phyloP scores from a whole-genome alignment of 441 rosid genomes.

The Geranium incanum region DNA sequence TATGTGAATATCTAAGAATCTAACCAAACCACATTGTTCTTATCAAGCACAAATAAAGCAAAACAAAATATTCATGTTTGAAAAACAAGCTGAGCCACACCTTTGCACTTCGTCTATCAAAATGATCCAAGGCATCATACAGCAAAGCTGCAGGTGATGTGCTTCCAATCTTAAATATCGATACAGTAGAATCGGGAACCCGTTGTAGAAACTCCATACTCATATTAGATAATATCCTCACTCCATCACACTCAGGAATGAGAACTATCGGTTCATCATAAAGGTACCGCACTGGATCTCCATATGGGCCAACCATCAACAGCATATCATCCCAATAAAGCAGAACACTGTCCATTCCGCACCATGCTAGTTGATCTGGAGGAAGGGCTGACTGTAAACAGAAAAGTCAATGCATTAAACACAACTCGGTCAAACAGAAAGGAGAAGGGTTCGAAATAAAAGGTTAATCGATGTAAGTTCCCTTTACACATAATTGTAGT shows the following conservation, averaged over 20 bases:
- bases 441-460: too few relatives aligned
- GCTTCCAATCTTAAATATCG: conserved; percentile 95
- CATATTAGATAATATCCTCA: conserved; percentile 76
- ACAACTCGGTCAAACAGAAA: neutral
- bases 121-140: conserved; percentile 95
- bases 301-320: conserved; percentile 89
- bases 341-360: conserved; percentile 88
- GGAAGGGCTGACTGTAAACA: conserved; percentile 77
- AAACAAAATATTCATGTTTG: neutral
- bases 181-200: conserved; percentile 91
- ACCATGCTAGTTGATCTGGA: conserved; percentile 96
- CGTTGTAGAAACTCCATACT: conserved; percentile 89
- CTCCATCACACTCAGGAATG: conserved; percentile 95
- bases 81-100: conserved; percentile 24
- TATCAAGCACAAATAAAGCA: neutral
- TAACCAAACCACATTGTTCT: neutral
- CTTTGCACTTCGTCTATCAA: conserved; percentile 93
- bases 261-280: conserved; percentile 86
- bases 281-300: conserved; percentile 73
- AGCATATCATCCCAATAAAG: conserved; percentile 93
- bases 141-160: conserved; percentile 87
- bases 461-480: too few relatives aligned
- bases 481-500: too few relatives aligned
- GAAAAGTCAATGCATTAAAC: conserved; percentile 3
- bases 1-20: too few relatives aligned